These are phyloP conservation scores for Sphaerostilbella broomeana DNA, from an alignment of 2,329 filamentous ascomycete genomes.

Conservation along the genomic window DNA sequence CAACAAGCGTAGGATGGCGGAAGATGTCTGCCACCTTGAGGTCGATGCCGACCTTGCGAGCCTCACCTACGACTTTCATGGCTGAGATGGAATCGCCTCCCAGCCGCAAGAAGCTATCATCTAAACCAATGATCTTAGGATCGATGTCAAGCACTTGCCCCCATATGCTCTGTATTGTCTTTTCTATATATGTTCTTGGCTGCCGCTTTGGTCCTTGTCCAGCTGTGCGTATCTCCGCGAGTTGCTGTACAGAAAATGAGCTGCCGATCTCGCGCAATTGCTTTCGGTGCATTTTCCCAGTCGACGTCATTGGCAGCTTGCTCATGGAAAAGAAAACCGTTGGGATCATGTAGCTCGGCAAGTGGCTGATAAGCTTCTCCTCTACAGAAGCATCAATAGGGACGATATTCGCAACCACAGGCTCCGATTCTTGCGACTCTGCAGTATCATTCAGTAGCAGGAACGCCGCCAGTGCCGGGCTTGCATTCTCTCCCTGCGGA, in stretches of 20 bases:
- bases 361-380: neutral
- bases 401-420: neutral
- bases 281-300: conserved; percentile 3
- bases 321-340: conserved; percentile 1
- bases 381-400: neutral
- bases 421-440: neutral
- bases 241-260: neutral
- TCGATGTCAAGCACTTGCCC: conserved; percentile 25
- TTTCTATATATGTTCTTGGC: neutral
- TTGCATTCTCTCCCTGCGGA: neutral
- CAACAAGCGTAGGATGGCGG: too few relatives aligned
- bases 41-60: conserved; percentile 17
- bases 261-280: neutral
- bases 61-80: conserved; percentile 36
- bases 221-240: neutral
- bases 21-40: conserved; percentile 7
- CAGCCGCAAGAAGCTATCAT: conserved; percentile 34
- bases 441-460: neutral
- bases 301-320: conserved; percentile 1
- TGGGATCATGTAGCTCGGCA: conserved; percentile 6
- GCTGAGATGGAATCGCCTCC: conserved; percentile 39
- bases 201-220: neutral
- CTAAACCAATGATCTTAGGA: conserved; percentile 19
- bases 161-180: conserved; percentile 19
- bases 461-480: neutral